Base-by-base conservation (phyloP, 164 flowering plant genomes). In the Tinospora cordifolia region DNA sequence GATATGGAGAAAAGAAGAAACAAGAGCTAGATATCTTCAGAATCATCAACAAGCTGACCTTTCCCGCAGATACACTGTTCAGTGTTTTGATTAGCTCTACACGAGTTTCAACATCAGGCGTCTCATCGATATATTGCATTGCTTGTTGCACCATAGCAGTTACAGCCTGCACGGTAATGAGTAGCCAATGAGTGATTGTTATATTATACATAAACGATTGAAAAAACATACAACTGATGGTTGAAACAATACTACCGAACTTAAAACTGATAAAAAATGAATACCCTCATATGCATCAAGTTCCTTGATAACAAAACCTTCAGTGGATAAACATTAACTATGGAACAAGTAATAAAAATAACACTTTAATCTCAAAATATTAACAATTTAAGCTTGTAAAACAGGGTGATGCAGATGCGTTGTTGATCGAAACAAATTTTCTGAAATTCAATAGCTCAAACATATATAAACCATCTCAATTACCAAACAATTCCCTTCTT, bases 101-200 rank as follows among this genome's bases (percentile, higher is more conserved):
- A 30, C 90, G 87, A 67, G 97, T 81, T 70, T 91, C 97, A 75
- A 90, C 40, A 80, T 93, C 97, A 25, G 98, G 97, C 15, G 97
- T 91, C 84, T 90, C 81, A 57, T 90, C 98, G 77, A 91, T 91
- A 74, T 90, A 94, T 68, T 87, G 87, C 97, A 94, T 91, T 7
- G 97, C 98, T 81, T 90, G 97, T 79, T 93, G 96, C 68, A 91
- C 97, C 93, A 94, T 90, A 7, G 93, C 92, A 67, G 96, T 85
- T 51, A 90, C 94, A 67, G 93, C 97, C 97, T 91, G 88, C 10
- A 21, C 15, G 58, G 44, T 63, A 75, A 65, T 7, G 34, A 69
- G 57, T 38, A 69, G 60, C 60, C 10, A 54, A 13, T 8, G 11
- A 13, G 14, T 3, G 54, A 47, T 47, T 47, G 11, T 12, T 47